phyloP scores from a whole-genome alignment of 106 monocot genomes.

The Allium sativum region DNA sequence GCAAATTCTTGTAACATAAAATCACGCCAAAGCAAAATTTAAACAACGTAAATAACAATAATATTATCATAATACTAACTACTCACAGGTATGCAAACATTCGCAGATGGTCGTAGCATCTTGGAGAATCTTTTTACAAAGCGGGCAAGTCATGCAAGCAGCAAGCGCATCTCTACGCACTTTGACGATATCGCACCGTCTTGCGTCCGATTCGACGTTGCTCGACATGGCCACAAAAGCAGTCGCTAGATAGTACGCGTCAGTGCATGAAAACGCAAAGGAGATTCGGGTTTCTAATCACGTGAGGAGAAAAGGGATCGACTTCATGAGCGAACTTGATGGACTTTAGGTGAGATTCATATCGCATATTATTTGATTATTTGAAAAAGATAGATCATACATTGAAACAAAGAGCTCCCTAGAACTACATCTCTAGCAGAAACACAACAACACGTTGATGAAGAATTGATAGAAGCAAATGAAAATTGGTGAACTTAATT shows the following conservation, averaged over 20 bases:
- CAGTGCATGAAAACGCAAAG: neutral
- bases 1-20: too few species aligned
- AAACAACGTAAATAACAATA: neutral
- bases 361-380: too few species aligned
- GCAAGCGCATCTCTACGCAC: conserved; percentile 39
- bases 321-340: too few species aligned
- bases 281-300: neutral
- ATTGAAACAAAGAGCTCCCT: too few species aligned
- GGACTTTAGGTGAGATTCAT: too few species aligned
- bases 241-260: neutral
- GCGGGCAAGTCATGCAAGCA: conserved; percentile 70
- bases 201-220: conserved; percentile 3
- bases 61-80: neutral
- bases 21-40: too few species aligned
- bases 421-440: too few species aligned
- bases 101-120: conserved; percentile 86
- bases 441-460: too few species aligned
- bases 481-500: too few species aligned
- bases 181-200: conserved; percentile 21
- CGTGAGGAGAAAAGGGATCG: neutral
- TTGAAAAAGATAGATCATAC: too few species aligned
- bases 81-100: conserved; percentile 79
- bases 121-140: conserved; percentile 58
- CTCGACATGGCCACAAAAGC: neutral
- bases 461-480: too few species aligned